Base-by-base conservation (phyloP, 495 filamentous ascomycete species). In the Podospora anserina region DNA sequence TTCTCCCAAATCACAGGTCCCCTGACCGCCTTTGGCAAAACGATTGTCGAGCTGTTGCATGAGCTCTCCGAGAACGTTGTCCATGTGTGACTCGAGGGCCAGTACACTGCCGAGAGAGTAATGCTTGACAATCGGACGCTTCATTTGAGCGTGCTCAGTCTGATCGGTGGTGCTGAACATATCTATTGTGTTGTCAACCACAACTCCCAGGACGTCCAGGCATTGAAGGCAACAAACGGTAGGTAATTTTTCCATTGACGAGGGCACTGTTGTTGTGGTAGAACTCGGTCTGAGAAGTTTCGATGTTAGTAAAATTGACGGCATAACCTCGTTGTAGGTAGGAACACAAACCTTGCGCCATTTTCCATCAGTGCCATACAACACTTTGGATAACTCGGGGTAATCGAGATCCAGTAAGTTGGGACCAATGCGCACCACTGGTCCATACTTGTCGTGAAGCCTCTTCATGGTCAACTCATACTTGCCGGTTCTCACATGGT, bases 391-490 rank as follows among this genome's bases (percentile, higher is more conserved):
- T 34, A 74, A 69, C 20, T 70, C 75, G 1, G 77, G 75, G 64
- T 82, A 79, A 26, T 80, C 77, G 3, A 88, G 72, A n/a, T 80
- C 82, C 13, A 88, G 68, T 13, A 72, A 68, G 63, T 84, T 83
- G 5, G 86, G 86, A 0, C 85, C 86, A 30, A 87, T 69, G 3
- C 85, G 83, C 15, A 88, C 82, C n/a, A 86, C 68, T 27, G 77
- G 75, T 1, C 85, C 87, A 72, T 87, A 82, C 60, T 78, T 74
- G 30, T 76, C 53, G 69, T 87, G 86, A 1, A 86, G 75, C 3
- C 70, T 64, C 19, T 77, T 65, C 28, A 78, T 67, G 19, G 53
- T 63, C 0, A 34, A 6, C 7, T 76, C 74, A 60, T 75, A 81
- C 0, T 70, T 65, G 18, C 77, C 75, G 54, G 64, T 76, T 16